Conservation (phyloP, 768 basidiomycete species). For the Calvatia gigantea region DNA sequence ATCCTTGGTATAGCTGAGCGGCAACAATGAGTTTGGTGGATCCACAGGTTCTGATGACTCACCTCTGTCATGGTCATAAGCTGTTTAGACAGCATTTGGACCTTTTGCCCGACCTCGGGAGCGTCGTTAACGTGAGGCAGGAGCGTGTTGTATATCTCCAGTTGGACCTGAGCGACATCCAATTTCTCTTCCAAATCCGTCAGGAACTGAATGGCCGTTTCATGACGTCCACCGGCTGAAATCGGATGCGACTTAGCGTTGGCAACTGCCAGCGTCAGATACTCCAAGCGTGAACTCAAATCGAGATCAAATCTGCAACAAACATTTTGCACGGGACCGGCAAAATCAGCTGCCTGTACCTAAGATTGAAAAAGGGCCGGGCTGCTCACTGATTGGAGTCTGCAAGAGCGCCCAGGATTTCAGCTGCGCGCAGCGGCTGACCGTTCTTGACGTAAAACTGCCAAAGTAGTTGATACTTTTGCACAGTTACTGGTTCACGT, state of each 20-base stretch:
- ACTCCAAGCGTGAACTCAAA: slow-evolving; percentile 80
- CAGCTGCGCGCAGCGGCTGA: slow-evolving; percentile 83
- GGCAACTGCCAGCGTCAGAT: slow-evolving; percentile 89
- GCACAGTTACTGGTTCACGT: slow-evolving; percentile 73
- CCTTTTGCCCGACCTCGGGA: slow-evolving; percentile 58
- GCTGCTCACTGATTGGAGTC: slow-evolving; percentile 74
- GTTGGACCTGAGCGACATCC: slow-evolving; percentile 94
- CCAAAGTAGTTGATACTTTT: slow-evolving; percentile 90
- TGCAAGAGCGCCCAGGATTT: slow-evolving; percentile 78
- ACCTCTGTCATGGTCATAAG: slow-evolving; percentile 88
- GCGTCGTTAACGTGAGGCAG: slow-evolving; percentile 58
- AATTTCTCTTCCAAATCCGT: slow-evolving; percentile 93
- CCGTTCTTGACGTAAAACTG: slow-evolving; percentile 95
- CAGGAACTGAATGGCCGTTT: slow-evolving; percentile 93
- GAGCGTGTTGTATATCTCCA: slow-evolving; percentile 80
- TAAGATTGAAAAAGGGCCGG: neutral
- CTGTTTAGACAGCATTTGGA: slow-evolving; percentile 52
- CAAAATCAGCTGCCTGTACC: neutral
- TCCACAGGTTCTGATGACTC: slow-evolving; percentile 18
- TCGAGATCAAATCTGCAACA: slow-evolving; percentile 55
- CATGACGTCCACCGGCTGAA: slow-evolving; percentile 70
- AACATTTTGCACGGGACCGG: neutral
- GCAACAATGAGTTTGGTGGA: slow-evolving; percentile 5
- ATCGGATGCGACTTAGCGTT: slow-evolving; percentile 95
- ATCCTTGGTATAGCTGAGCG: slow-evolving; percentile 78